Base-by-base conservation (phyloP, 164 flowering plant species). In the Sextonia rubra region DNA sequence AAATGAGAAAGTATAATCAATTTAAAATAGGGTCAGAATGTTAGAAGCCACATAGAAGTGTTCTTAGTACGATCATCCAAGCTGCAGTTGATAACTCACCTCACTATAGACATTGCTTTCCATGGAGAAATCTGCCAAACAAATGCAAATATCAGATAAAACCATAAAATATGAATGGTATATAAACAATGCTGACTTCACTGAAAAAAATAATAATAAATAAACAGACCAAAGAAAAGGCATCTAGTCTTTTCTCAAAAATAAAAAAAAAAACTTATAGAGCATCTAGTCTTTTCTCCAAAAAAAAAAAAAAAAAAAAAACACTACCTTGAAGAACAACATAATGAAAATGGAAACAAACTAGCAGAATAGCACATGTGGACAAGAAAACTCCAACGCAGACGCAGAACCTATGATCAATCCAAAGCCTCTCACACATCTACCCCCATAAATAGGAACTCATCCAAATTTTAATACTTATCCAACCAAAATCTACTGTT, bases 51-150 rank as follows among this genome's bases (percentile, higher is more conserved):
- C n/a, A 52, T 15, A 52, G 20, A 52, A 52, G n/a, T 4, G 27
- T 55, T 12, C 14, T 30, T 63, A 52, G 26, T 2, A 66, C 3
- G 73, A 68, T 58, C 47, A 20, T 64, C 58, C 25, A 72, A 77
- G 18, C 20, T 14, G 80, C 71, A 72, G 82, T 30, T 74, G 76
- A 65, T 24, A 64, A 77, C 88, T 82, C 64, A 86, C 93, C 88
- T 81, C 84, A 4, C 76, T 22, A 68, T 85, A 79, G 72, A 63
- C 60, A 81, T 74, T 83, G 79, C 82, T 83, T 69, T 77, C 76
- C 55, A 68, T 25, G 48, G 87, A 82, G 56, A 73, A 47, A 76
- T 85, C 93, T 87, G 86, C 71, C 78, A 5, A 72, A 80, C 73
- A 70, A 30, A 79, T 12, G 69, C 73, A 17, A 18, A 32, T n/a